Evolutionary conservation across 2,329 filamentous ascomycete genomes (phyloP).

Genomic region (Thermomyces lanuginosus): DNA sequence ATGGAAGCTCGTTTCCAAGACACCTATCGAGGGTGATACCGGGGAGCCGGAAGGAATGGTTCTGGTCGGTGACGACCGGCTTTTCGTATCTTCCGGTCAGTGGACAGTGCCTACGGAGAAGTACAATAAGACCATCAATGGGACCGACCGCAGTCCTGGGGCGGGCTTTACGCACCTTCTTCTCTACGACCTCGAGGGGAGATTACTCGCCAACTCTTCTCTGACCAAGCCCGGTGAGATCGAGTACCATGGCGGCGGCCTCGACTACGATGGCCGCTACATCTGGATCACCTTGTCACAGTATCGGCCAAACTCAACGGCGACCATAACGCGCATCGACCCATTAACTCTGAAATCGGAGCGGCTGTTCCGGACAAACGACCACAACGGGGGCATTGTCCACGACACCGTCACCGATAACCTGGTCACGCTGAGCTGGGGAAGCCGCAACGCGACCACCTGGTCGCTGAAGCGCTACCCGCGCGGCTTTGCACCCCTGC

Average conservation of each 20-base stretch:
- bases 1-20: constrained; percentile 29
- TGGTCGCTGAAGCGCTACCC: constrained; percentile 21
- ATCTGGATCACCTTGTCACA: constrained; percentile 34
- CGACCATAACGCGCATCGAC: constrained; percentile 26
- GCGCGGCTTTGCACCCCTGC: constrained; percentile 7
- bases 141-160: constrained; percentile 37
- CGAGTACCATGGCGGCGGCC: constrained; percentile 34
- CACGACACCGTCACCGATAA: constrained; percentile 22
- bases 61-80: constrained; percentile 28
- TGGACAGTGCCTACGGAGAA: constrained; percentile 27
- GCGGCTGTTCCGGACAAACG: constrained; percentile 20
- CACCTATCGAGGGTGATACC: constrained; percentile 30
- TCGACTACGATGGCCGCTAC: constrained; percentile 34
- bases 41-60: constrained; percentile 37
- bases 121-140: constrained; percentile 43
- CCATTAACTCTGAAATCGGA: constrained; percentile 22
- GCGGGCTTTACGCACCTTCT: constrained; percentile 32
- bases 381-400: constrained; percentile 34
- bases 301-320: constrained; percentile 34
- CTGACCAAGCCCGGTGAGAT: constrained; percentile 23
- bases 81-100: constrained; percentile 31
- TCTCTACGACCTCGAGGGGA: constrained; percentile 29
- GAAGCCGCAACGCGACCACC: constrained; percentile 23
- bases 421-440: constrained; percentile 33
- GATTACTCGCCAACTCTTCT: constrained; percentile 29